phyloP scores from a whole-genome alignment of 805 yeast species.

The Wickerhamiella qilinensis region DNA sequence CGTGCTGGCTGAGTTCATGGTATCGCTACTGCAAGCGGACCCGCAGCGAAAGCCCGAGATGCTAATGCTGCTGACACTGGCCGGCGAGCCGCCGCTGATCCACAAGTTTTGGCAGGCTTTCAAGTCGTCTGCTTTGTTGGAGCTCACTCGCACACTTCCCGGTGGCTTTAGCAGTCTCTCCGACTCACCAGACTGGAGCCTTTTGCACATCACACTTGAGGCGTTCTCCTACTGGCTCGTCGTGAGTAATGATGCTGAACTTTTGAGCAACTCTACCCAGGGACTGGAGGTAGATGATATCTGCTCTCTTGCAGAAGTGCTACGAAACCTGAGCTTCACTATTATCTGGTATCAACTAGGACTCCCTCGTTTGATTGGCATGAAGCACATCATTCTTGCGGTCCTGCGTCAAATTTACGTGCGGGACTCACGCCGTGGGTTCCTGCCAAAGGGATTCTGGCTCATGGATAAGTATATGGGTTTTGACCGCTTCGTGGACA shows the following conservation, averaged over 20 bases:
- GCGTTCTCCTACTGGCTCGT: slow-evolving; percentile 49
- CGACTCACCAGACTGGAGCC: slow-evolving; percentile 1
- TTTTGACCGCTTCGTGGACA: background rate
- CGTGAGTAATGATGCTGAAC: slow-evolving; percentile 49
- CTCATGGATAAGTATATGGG: slow-evolving; percentile 15
- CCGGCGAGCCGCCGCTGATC: background rate
- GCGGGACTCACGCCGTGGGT: slow-evolving; percentile 44
- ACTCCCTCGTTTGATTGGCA: background rate
- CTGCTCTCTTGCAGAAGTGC: slow-evolving; percentile 22
- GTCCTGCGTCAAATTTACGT: slow-evolving; percentile 48
- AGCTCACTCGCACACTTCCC: background rate
- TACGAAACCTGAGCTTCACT: slow-evolving; percentile 35
- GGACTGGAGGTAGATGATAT: slow-evolving; percentile 28
- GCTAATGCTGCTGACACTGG: slow-evolving; percentile 1
- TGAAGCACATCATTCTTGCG: slow-evolving; percentile 28
- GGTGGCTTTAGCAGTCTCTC: background rate
- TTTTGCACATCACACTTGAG: slow-evolving; percentile 38
- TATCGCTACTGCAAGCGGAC: background rate
- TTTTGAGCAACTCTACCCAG: slow-evolving; percentile 27
- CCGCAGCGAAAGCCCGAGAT: background rate
- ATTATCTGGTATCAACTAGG: slow-evolving; percentile 27
- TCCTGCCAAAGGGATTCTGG: slow-evolving; percentile 44
- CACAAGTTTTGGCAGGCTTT: slow-evolving; percentile 9
- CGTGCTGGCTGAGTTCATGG: background rate
- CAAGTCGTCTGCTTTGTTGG: background rate